Base-by-base conservation (phyloP, 306 rosid genomes). In the Trifolium repens region DNA sequence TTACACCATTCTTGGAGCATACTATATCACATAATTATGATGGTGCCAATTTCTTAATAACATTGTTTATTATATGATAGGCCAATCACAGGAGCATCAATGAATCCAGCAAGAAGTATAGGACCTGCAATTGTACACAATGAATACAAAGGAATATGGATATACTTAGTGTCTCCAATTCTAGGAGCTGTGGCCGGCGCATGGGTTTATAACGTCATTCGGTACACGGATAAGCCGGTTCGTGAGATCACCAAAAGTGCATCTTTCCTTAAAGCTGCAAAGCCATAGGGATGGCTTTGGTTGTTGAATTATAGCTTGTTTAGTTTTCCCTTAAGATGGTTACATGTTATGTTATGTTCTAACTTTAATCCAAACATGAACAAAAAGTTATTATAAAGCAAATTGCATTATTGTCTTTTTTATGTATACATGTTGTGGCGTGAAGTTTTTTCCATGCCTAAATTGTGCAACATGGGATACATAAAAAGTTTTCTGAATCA, bases 91-190 rank as follows among this genome's bases (percentile, higher is more conserved):
- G 97, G 99, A 57, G 99, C 97, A 72, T 94, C 98, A 1, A 94
- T 94, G 97, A 94, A 87, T 32, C 97, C 96, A 10, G 98, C 97
- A 11, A 91, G 98, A 84, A 94, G 93, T 75, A 40, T 94, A 43
- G 97, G 98, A 0, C 98, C 97, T 0, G 97, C 97, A 0, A 24
- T 94, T 15, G 89, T 87, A 1, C 84, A 68, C 11, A 5, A 13
- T 10, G 68, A 86, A 15, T 94, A 74, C 59, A 74, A 24, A 53
- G 79, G 88, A 76, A 46, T 94, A 14, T 94, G 98, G 97, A 60
- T 91, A 26, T 94, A 90, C 71, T 1, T 94, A 1, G 37, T 72
- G 3, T 61, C 88, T 17, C 94, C 98, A 0, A 69, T 16, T 16
- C 34, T 79, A 0, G 98, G 97, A 2, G 98, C 98, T 0, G 64